These are phyloP conservation scores for Olyra latifolia DNA, from an alignment of 176 grass and related monocot species.

Conservation along the genomic window DNA sequence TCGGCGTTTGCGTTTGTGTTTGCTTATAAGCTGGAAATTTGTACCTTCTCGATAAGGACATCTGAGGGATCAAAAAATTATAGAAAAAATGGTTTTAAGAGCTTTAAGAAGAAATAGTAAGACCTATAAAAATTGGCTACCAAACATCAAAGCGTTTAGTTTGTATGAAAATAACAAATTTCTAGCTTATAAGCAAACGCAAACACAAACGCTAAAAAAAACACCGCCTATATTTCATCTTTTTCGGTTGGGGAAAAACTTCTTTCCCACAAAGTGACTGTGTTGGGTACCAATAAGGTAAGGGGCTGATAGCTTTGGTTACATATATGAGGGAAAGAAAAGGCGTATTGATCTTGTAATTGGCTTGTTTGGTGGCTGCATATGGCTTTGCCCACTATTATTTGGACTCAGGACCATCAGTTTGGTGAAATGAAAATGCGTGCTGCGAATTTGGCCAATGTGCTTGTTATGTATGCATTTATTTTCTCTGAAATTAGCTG, in stretches of 20 bases:
- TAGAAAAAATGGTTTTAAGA: too few species aligned
- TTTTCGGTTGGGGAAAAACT: slow-evolving; percentile 34
- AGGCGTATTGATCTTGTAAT: slow-evolving; percentile 13
- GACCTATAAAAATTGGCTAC: too few species aligned
- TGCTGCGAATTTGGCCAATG: slow-evolving; percentile 20
- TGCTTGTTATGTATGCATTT: neutral
- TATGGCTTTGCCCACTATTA: slow-evolving; percentile 14
- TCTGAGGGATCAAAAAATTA: too few species aligned
- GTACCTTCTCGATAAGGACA: too few species aligned
- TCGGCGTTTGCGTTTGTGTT: too few species aligned
- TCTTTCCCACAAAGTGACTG: slow-evolving; percentile 25
- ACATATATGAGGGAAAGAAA: slow-evolving; percentile 32
- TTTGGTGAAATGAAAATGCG: slow-evolving; percentile 40
- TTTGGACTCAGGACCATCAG: slow-evolving; percentile 28
- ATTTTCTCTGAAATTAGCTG: slow-evolving; percentile 15
- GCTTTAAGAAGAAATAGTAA: too few species aligned
- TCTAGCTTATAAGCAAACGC: too few species aligned
- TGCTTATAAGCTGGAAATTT: too few species aligned
- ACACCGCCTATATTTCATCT: slow-evolving; percentile 12
- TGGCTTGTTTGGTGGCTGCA: slow-evolving; percentile 26
- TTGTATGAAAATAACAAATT: too few species aligned
- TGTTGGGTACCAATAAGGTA: slow-evolving; percentile 47
- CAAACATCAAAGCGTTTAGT: too few species aligned
- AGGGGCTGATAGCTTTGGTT: slow-evolving; percentile 9
- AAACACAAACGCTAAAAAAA: too few species aligned